phyloP scores from a whole-genome alignment of 352 stramenopile species.

The Pythium volutum region DNA sequence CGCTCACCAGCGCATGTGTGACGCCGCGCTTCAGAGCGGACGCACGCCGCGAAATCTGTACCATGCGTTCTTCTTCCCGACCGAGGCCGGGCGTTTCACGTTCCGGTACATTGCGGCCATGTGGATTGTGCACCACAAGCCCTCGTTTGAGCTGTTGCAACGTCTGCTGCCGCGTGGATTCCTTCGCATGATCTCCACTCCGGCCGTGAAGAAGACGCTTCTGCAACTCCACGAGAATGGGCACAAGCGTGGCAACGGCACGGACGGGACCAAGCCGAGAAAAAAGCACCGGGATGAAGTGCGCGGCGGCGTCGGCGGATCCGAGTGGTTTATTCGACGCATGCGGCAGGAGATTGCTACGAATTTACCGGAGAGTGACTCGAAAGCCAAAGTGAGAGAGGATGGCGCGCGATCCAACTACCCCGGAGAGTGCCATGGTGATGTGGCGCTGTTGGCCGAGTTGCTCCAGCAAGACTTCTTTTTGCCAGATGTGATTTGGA shows the following conservation, averaged over 20 bases:
- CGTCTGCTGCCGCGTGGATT: constrained; percentile 69
- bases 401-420: constrained; percentile 69
- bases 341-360: constrained; percentile 61
- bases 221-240: not conserved
- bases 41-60: constrained; percentile 56
- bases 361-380: constrained; percentile 29
- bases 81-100: constrained; percentile 50
- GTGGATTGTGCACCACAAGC: constrained; percentile 73
- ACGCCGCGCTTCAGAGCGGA: constrained; percentile 59
- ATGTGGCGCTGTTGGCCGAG: constrained; percentile 62
- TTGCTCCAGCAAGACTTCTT: constrained; percentile 72
- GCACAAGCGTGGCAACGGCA: constrained; percentile 4
- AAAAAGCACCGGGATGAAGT: constrained; percentile 20
- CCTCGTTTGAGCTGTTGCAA: constrained; percentile 65
- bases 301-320: constrained; percentile 11
- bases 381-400: constrained; percentile 25
- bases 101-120: constrained; percentile 76
- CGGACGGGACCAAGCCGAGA: constrained; percentile 1
- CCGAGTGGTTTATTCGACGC: constrained; percentile 66
- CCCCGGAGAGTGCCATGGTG: constrained; percentile 57
- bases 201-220: constrained; percentile 48
- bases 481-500: constrained; percentile 82
- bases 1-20: constrained; percentile 60
- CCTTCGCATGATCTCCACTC: constrained; percentile 68
- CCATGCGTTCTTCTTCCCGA: constrained; percentile 68